Base-by-base conservation (phyloP, 805 yeast species). In the Pichia scutulata region DNA sequence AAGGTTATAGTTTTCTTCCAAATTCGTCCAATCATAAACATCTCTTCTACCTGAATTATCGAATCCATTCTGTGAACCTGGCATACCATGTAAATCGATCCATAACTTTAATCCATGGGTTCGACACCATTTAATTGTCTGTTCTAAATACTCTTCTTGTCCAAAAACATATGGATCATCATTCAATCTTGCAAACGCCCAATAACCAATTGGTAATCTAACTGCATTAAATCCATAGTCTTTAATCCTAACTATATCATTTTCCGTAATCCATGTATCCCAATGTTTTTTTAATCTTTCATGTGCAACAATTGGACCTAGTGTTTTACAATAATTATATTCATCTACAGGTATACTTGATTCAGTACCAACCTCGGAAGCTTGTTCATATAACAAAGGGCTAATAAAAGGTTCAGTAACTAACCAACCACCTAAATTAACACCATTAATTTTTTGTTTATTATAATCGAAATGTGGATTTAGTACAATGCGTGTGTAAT, bases 41-140 rank as follows among this genome's bases (percentile, higher is more conserved):
- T 73, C 80, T 60, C 89, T 71, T 26, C 75, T 66, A 1, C 95
- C 95, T 8, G 88, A 81, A 59, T 86, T 87, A 60, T 86, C 92
- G 70, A 86, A 86, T 14, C 95, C 95, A 64, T 87, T 87, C 61
- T 87, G 95, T 1, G 90, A 82, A 1, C 92, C 93, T 7, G 95
- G 93, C 12, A 76, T 82, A 14, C 93, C 89, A 59, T 87, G 95
- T 48, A 87, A 66, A 60, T 87, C 95, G 47, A 87, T 68, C 83
- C 86, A 81, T 4, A 82, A 84, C 52, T 84, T 77, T 53, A 87
- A 67, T 16, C 74, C 82, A 57, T 81, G 65, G 40, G 70, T 70
- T 22, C 76, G 65, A 19, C 85, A 80, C 95, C 95, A 87, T 44
- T 70, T 76, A 39, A 87, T 67, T 1, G 88, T 86, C 51, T 76